A percentile compares a stretch with the other conserved stretches of the same genome.
These are phyloP conservation scores for Phytophthora cryptogea DNA, from an alignment of 352 stramenopile genomes.

Conservation along the genomic window DNA sequence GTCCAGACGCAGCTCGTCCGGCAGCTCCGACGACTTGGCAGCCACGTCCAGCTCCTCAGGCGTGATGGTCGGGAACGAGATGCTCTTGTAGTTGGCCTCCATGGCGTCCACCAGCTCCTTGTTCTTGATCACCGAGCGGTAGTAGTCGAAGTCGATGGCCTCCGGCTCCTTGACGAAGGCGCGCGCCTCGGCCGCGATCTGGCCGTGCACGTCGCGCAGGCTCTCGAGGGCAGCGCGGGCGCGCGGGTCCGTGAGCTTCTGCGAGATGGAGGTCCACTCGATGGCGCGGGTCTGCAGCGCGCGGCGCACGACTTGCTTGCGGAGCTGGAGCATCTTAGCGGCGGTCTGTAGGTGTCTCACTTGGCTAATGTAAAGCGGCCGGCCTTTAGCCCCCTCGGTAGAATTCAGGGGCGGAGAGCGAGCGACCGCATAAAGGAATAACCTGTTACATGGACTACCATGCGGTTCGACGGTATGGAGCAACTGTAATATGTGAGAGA, in stretches of 20 bases:
- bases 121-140: constrained; percentile 88
- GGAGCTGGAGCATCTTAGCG: constrained; percentile 69
- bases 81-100: constrained; percentile 88
- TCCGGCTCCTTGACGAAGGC: constrained; percentile 78
- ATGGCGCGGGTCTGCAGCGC: constrained; percentile 56
- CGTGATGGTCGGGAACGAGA: constrained; percentile 81
- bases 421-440: constrained; percentile 11
- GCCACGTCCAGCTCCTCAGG: constrained; percentile 70
- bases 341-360: constrained; percentile 11
- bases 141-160: constrained; percentile 87
- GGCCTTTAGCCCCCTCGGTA: constrained; percentile 14
- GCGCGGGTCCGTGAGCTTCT: constrained; percentile 79
- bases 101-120: constrained; percentile 87
- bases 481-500: not conserved
- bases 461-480: not conserved
- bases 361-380: constrained; percentile 37
- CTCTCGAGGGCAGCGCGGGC: constrained; percentile 78
- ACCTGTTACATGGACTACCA: not conserved
- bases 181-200: constrained; percentile 77
- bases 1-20: constrained; percentile 70
- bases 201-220: constrained; percentile 76
- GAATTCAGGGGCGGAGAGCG: constrained; percentile 40
- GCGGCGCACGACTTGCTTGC: constrained; percentile 77
- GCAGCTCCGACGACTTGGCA: constrained; percentile 44
- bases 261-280: constrained; percentile 71